Evolutionary conservation across 2,329 filamentous ascomycete genomes (phyloP), one percentile per base, ranked within the genome.

Genomic region (Trematosphaeria pertusa): DNA sequence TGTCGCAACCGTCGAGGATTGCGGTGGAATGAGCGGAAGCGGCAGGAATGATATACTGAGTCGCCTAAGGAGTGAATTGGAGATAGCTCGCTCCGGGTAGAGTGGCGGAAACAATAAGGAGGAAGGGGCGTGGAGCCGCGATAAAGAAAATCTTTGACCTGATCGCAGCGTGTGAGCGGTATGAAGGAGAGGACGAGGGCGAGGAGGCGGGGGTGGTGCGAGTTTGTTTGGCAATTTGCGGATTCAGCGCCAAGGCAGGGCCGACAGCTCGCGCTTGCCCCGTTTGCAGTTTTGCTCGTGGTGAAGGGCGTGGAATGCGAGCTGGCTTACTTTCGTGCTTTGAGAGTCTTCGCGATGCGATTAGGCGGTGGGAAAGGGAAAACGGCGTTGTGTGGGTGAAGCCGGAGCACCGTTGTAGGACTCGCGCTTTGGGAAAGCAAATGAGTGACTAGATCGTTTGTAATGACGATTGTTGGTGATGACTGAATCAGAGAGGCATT

Each of bases 61-160:
- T 48, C 31, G 46, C 52, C 48, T 59, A 72, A 70, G n/a, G 69
- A 72, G 61, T 60, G 67, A 53, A 67, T 44, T 54, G 65, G 66
- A 69, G 62, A 53, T 43, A 44, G 20, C 24, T n/a, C 37, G 41
- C 64, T 62, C 65, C 65, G 42, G 54, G 52, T 59, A 52, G 38
- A 52, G 41, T 46, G 50, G 46, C n/a, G 45, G 39, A 49, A 61
- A 60, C 36, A 60, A 60, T 58, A 61, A 54, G 39, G 42, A 50
- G 40, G 34, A 36, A 46, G 33, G 39, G 34, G 37, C 48, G 33
- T 38, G 41, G 48, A 48, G 35, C 26, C 30, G 37, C 48, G 37
- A 32, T 33, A 17, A 44, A 38, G 37, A 42, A 34, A 37, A 38
- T n/a, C 35, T 35, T 34, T 48, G 32, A 15, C 14, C 45, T 56